Conservation (phyloP, 352 stramenopile species). For the Globisporangium polare region DNA sequence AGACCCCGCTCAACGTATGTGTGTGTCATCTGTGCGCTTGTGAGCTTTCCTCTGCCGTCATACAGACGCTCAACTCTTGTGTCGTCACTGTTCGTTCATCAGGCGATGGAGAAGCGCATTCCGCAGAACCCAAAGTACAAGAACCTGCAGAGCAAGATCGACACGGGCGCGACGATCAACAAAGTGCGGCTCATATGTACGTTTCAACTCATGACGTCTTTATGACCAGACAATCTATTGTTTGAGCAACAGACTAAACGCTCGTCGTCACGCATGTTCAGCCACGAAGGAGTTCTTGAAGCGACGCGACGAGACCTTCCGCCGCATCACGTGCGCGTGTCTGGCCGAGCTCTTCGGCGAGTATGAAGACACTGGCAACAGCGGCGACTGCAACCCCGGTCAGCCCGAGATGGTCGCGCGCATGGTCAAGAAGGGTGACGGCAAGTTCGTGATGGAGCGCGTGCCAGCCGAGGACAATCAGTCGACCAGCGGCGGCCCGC, state of each 20-base stretch:
- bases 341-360: slow-evolving; percentile 72
- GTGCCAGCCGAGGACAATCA: slow-evolving; percentile 49
- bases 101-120: slow-evolving; percentile 81
- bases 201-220: too few relatives aligned
- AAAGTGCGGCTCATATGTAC: slow-evolving; percentile 79
- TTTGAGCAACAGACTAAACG: too few relatives aligned
- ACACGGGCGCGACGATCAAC: slow-evolving; percentile 67
- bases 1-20: slow-evolving; percentile 53
- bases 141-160: slow-evolving; percentile 75
- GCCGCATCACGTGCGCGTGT: slow-evolving; percentile 58
- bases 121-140: slow-evolving; percentile 75
- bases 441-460: slow-evolving; percentile 69
- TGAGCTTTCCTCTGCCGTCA: not conserved
- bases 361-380: slow-evolving; percentile 58
- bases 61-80: not conserved
- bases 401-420: slow-evolving; percentile 70
- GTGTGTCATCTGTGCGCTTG: not conserved
- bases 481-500: slow-evolving; percentile 31
- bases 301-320: slow-evolving; percentile 77
- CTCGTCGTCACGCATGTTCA: slow-evolving; percentile 12
- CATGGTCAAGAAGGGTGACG: slow-evolving; percentile 67
- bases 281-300: slow-evolving; percentile 79
- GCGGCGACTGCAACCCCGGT: slow-evolving; percentile 8
- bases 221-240: too few relatives aligned
- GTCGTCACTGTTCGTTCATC: slow-evolving; percentile 10